Percentiles rank a stretch among this genome's conserved stretches.
Conservation (phyloP, 1,139 yeast species). For the Diutina catenulata region DNA sequence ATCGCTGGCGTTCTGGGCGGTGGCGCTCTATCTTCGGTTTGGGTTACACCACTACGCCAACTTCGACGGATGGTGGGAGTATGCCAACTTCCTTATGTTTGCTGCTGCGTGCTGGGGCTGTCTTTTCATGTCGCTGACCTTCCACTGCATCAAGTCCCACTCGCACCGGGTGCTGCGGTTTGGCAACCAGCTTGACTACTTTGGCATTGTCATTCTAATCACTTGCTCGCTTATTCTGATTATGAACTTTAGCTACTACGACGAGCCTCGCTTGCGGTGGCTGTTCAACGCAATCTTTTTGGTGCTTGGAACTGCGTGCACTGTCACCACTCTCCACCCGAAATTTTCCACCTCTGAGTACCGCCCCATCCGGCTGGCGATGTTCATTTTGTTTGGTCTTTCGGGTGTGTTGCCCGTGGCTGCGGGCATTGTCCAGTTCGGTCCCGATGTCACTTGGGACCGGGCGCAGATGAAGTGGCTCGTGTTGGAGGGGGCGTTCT, state of each 20-base stretch:
- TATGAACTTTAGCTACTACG: slow-evolving; percentile 54
- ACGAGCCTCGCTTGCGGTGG: slow-evolving; percentile 27
- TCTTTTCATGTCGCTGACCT: slow-evolving; percentile 60
- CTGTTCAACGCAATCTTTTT: slow-evolving; percentile 39
- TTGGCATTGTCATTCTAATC: slow-evolving; percentile 74
- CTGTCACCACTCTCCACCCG: slow-evolving; percentile 51
- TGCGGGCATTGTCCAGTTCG: slow-evolving; percentile 31
- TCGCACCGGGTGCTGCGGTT: slow-evolving; percentile 46
- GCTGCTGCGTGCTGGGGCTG: slow-evolving; percentile 38
- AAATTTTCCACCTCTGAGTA: slow-evolving; percentile 57
- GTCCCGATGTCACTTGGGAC: slow-evolving; percentile 26
- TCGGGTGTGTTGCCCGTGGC: slow-evolving; percentile 66
- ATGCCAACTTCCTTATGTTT: slow-evolving; percentile 26
- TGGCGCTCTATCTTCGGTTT: slow-evolving; percentile 14
- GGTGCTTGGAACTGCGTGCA: slow-evolving; percentile 45
- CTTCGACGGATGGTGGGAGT: slow-evolving; percentile 29
- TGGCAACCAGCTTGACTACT: slow-evolving; percentile 77
- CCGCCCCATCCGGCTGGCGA: slow-evolving; percentile 65
- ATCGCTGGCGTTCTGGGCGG: not conserved
- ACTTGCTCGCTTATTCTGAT: slow-evolving; percentile 67
- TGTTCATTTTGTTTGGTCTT: slow-evolving; percentile 75
- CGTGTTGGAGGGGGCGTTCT: slow-evolving; percentile 55
- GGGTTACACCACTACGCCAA: slow-evolving; percentile 13
- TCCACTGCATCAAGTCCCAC: slow-evolving; percentile 71
- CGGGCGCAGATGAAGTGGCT: slow-evolving; percentile 55